phyloP scores from a whole-genome alignment of 2,329 filamentous ascomycete species.

The Endocalyx cinctus region DNA sequence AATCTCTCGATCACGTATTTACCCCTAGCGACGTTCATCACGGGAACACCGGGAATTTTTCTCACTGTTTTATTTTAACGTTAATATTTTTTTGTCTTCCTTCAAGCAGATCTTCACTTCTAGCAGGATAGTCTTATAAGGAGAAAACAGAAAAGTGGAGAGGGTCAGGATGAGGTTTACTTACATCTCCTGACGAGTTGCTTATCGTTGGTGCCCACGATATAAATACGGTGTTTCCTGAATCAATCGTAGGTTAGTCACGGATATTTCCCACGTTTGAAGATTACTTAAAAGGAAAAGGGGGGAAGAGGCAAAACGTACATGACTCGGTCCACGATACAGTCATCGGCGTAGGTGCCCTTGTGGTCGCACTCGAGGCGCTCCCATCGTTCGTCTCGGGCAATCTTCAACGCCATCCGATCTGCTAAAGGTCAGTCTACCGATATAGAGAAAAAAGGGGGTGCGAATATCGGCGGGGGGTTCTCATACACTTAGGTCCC shows the following conservation, averaged over 20 bases:
- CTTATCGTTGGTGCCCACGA: constrained; percentile 67
- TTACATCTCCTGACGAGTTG: constrained; percentile 78
- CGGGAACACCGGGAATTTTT: constrained; percentile 68
- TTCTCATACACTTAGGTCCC: constrained; percentile 81
- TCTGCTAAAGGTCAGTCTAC: no score
- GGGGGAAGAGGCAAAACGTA: neutral
- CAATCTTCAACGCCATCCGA: constrained; percentile 73
- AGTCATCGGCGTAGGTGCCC: constrained; percentile 73
- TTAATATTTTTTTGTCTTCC: no score
- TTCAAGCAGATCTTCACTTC: no score
- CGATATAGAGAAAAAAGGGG: no score
- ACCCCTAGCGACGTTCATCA: constrained; percentile 77
- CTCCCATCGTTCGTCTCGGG: constrained; percentile 85
- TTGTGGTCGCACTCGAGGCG: constrained; percentile 86
- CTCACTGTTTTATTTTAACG: no score
- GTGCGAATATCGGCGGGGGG: no score
- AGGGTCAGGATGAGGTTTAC: no score
- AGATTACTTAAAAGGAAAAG: neutral
- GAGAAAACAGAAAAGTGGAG: no score
- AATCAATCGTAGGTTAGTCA: no score
- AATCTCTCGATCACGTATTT: constrained; percentile 94
- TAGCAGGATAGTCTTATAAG: no score
- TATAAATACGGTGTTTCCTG: constrained; percentile 57
- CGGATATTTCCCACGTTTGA: no score
- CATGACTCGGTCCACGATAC: constrained; percentile 1